A percentile compares a stretch with the other conserved stretches of the same genome.
These are phyloP conservation scores for Yamadazyma atlantica DNA, from an alignment of 1,139 yeast genomes.

Conservation along the genomic window DNA sequence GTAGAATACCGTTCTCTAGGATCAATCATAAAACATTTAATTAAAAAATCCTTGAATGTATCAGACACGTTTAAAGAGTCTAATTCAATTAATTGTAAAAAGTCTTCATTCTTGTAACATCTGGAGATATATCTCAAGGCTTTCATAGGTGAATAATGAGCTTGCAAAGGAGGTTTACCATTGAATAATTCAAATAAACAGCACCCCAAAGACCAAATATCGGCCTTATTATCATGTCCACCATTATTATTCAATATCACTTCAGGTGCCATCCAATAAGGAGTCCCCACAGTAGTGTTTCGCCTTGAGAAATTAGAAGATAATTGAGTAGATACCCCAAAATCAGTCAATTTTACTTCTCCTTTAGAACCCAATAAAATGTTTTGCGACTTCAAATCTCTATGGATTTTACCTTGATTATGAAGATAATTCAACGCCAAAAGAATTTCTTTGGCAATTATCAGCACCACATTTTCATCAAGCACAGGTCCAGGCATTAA, in stretches of 20 bases:
- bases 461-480: constrained; percentile 50
- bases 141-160: constrained; percentile 72
- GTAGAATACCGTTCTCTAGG: constrained; percentile 64
- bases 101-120: constrained; percentile 34
- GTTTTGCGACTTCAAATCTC: constrained; percentile 87
- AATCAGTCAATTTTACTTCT: constrained; percentile 90
- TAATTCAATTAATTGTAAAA: constrained; percentile 30
- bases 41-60: constrained; percentile 55
- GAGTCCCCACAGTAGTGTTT: constrained; percentile 95
- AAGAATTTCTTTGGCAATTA: constrained; percentile 59
- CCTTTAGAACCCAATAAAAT: constrained; percentile 67
- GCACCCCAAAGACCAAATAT: constrained; percentile 94
- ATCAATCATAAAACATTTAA: constrained; percentile 61
- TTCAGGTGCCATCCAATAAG: constrained; percentile 99
- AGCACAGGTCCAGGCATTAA: constrained; percentile 58
- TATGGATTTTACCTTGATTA: constrained; percentile 75
- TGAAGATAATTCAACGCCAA: constrained; percentile 72
- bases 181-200: constrained; percentile 81
- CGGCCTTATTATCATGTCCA: constrained; percentile 87
- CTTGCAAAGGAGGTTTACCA: constrained; percentile 81
- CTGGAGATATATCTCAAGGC: constrained; percentile 56
- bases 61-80: constrained; percentile 23
- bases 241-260: constrained; percentile 73
- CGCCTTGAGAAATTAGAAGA: constrained; percentile 75
- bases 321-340: constrained; percentile 90